phyloP scores from a whole-genome alignment of 805 yeast genomes.

The Cyberlindnera nakhonratchasimensis region DNA sequence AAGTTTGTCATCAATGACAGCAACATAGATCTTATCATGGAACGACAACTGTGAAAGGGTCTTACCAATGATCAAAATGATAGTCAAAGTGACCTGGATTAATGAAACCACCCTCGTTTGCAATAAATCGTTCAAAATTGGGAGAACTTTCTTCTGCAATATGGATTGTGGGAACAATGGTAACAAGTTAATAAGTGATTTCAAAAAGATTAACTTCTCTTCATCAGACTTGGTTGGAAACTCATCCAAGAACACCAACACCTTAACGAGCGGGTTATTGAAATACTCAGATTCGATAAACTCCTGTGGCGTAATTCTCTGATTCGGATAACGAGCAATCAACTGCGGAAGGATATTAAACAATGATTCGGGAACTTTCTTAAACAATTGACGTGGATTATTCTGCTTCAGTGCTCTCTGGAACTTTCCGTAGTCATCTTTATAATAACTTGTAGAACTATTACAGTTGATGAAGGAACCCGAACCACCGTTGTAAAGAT shows the following conservation, averaged over 20 bases:
- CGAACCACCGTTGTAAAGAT: constrained; percentile 55
- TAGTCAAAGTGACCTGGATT: constrained; percentile 46
- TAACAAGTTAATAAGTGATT: constrained; percentile 53
- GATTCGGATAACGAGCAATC: constrained; percentile 53
- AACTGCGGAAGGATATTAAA: constrained; percentile 46
- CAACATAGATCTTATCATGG: constrained; percentile 42
- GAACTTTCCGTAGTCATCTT: constrained; percentile 49
- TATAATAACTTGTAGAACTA: constrained; percentile 57
- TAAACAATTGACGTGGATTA: constrained; percentile 39
- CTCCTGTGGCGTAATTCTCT: constrained; percentile 58
- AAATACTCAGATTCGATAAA: constrained; percentile 72
- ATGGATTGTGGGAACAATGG: constrained; percentile 50
- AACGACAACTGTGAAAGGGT: constrained; percentile 74
- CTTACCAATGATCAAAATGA: constrained; percentile 60
- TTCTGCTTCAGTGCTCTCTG: constrained; percentile 42
- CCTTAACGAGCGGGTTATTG: constrained; percentile 77
- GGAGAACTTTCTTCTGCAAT: constrained; percentile 60
- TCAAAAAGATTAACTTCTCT: constrained; percentile 67
- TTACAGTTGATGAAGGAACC: constrained; percentile 48
- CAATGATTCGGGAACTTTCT: constrained; percentile 57
- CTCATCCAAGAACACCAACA: constrained; percentile 79
- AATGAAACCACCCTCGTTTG: constrained; percentile 38
- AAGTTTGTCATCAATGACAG: constrained; percentile 32
- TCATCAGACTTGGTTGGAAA: constrained; percentile 66
- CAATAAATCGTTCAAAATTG: constrained; percentile 56